Base-by-base conservation (phyloP, 495 filamentous ascomycete species). In the Aspergillus carlsbadensis region DNA sequence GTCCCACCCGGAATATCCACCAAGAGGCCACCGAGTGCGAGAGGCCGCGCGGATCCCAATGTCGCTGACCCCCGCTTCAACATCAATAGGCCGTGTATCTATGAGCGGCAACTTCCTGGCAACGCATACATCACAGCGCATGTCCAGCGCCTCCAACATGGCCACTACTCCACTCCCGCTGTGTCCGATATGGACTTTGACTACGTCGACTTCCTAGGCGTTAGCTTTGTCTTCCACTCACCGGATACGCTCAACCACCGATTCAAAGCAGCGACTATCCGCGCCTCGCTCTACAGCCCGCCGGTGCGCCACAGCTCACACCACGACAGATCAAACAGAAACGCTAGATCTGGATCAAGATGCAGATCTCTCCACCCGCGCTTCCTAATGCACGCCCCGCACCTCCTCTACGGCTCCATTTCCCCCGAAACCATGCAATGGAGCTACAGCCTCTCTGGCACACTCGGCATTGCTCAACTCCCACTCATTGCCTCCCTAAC, bases 361-460 rank as follows among this genome's bases (percentile, higher is more conserved):
- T 22, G 21, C 54, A 56, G 26, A 26, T 42, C 34, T 56, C 57
- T 55, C 8, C 68, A 68, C 29, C 77, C 78, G 0, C 64, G 66
- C 20, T 80, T 82, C 41, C 64, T 82, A 15, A 78, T 75, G 67
- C 75, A 80, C 60, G 79, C 79, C 2, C 79, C 79, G 35, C 78
- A 81, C 53, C 62, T 81, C 17, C 73, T 81, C 49, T 81, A 75
- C 56, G 79, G 79, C 17, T 70, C 75, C n/a, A 73, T 81, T 5
- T 79, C 77, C 8, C 76, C 78, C 0, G 78, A 80, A 52, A 78
- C 72, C 11, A 62, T 82, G 59, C 71, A 79, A 51, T 81, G 77
- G 78, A 75, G 75, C 20, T 81, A 81, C 58, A 78, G 73, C 46
- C 64, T 81, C 7, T 70, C 73, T 7, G 78, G 77, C 3, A 76